Base-by-base conservation (phyloP, 2,329 filamentous ascomycete species). In the Orbilia oligospora region DNA sequence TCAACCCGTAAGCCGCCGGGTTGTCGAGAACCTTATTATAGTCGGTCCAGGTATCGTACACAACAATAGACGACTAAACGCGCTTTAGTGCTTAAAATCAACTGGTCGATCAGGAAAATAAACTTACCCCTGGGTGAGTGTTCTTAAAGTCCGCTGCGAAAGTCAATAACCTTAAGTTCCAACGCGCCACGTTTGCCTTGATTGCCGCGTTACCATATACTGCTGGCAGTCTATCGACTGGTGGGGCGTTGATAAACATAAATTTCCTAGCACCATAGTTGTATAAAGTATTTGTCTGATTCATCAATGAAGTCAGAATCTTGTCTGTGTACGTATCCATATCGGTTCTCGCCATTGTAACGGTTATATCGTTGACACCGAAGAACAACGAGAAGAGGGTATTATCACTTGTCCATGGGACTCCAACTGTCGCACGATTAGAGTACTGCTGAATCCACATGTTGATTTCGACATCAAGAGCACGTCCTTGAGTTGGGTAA, bases 21-120 rank as follows among this genome's bases (percentile, higher is more conserved):
- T 76, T 70, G 30, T 76, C 48, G 9, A 76, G 71, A 30, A 76
- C 71, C n/a, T 18, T 76, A n/a, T 76, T 76, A 53, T 64, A 76
- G 33, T 76, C 71, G 5, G 55, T 65, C 71, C 71, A 76, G 1
- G 65, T 70, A 33, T 76, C 71, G 14, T 76, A 76, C 3, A 76
- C 49, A 27, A 76, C 65, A n/a, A 70, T 70, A 3, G 64, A 68
- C 10, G 53, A 75, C 70, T 73, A 44, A 14, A 16, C 3, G 38
- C 12, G 12, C 3, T 14, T 41, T 41, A 41, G 12, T 41, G 3
- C 14, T 41, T 41, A 41, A 41, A 16, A 14, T 41, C 16, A 24
- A 51, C 14, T 10, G 3, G 22, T n/a, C n/a, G n/a, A n/a, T n/a
- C n/a, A n/a, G 9, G 10, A 14, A 14, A 12, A 6, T 18, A 8